phyloP scores from a whole-genome alignment of 202 grass and related monocot genomes.

The Saccharum hybrid region DNA sequence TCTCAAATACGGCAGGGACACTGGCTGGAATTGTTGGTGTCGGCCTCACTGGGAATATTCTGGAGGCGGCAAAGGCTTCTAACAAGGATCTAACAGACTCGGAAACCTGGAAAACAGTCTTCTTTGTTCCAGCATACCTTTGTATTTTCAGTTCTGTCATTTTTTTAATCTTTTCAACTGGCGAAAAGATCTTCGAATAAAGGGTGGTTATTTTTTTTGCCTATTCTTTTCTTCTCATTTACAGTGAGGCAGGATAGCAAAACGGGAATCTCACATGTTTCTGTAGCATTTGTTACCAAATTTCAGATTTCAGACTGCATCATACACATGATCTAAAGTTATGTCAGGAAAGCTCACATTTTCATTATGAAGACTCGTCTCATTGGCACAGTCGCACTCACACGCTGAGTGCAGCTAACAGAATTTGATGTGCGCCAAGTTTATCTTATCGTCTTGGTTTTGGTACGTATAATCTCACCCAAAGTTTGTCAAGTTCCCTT shows the following conservation, averaged over 20 bases:
- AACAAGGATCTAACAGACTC: constrained; percentile 73
- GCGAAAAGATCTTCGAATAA: constrained; percentile 91
- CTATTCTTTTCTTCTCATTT: constrained; percentile 29
- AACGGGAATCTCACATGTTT: constrained; percentile 34
- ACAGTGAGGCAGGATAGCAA: constrained; percentile 39
- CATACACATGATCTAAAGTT: constrained; percentile 18
- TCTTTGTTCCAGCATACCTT: constrained; percentile 86
- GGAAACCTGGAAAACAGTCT: constrained; percentile 81
- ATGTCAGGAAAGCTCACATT: background rate
- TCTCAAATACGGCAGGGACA: constrained; percentile 92
- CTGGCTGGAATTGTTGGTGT: constrained; percentile 89
- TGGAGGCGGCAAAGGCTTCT: constrained; percentile 74
- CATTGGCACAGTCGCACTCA: background rate
- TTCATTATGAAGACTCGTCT: constrained; percentile 4
- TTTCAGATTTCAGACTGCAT: constrained; percentile 42
- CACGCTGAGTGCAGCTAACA: background rate
- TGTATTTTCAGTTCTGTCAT: constrained; percentile 91
- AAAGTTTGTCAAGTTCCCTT: background rate
- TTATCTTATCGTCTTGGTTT: background rate
- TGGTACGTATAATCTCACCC: background rate
- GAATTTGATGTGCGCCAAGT: background rate
- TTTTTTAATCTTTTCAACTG: constrained; percentile 87
- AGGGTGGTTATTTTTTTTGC: constrained; percentile 32
- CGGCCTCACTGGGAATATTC: constrained; percentile 77
- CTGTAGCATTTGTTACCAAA: constrained; percentile 26